phyloP scores from a whole-genome alignment of 768 basidiomycete species.

The Phlebiopsis gigantea region DNA sequence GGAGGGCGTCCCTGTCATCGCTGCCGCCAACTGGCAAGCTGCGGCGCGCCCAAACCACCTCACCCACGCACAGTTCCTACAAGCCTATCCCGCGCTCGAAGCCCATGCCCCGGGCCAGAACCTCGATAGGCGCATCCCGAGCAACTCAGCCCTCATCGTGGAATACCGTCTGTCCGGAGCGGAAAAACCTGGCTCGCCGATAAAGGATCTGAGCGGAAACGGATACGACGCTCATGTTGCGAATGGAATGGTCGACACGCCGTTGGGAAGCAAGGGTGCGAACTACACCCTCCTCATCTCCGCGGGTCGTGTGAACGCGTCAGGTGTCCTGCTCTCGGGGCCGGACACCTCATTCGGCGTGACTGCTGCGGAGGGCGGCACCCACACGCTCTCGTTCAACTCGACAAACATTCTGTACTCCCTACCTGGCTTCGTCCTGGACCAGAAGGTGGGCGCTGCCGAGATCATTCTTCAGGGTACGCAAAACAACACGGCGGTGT shows the following conservation, averaged over 20 bases:
- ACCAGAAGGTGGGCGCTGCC: neutral
- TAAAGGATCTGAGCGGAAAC: conserved; percentile 19
- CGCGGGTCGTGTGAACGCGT: conserved; percentile 1
- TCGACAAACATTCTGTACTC: conserved; percentile 20
- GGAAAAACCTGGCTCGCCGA: neutral
- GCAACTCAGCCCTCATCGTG: conserved; percentile 15
- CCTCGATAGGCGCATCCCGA: conserved; percentile 19
- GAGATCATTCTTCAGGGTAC: conserved; percentile 19
- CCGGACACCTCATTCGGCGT: conserved; percentile 18
- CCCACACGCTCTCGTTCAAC: conserved; percentile 19
- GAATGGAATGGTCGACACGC: conserved; percentile 16
- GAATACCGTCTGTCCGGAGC: conserved; percentile 12
- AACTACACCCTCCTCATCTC: conserved; percentile 21
- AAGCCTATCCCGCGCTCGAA: conserved; percentile 16
- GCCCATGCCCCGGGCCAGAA: conserved; percentile 21
- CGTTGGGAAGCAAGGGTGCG: conserved; percentile 21
- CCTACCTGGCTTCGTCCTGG: conserved; percentile 15
- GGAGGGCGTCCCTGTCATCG: conserved; percentile 22
- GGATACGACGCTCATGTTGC: conserved; percentile 16
- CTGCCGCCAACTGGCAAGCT: conserved; percentile 20
- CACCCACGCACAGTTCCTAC: conserved; percentile 20
- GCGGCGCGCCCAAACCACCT: conserved; percentile 21
- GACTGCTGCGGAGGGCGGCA: conserved; percentile 3
- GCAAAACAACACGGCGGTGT: conserved; percentile 15
- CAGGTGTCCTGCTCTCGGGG: conserved; percentile 15